A percentile compares a stretch with the other conserved stretches of the same genome.
Evolutionary conservation across 192 early-diverging fungal genomes (phyloP).

Genomic region (Dimargaris cristalligena): DNA sequence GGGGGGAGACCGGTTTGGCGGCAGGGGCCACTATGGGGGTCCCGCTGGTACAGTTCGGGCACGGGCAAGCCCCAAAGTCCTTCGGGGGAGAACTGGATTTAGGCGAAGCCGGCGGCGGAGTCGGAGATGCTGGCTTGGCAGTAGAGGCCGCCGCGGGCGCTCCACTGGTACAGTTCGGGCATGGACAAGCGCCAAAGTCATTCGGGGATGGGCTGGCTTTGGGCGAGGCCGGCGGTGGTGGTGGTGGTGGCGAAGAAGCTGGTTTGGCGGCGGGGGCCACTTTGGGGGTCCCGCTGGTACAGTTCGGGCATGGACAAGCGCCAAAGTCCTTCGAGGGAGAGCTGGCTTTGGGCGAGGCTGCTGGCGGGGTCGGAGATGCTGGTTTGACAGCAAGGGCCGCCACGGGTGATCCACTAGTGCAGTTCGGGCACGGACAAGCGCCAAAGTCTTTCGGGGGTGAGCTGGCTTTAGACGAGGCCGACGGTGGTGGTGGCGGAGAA

Average conservation of each 20-base stretch:
- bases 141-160: neutral
- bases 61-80: neutral
- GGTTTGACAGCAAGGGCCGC: neutral
- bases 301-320: neutral
- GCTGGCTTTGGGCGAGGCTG: neutral
- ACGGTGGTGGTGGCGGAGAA: neutral
- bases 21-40: neutral
- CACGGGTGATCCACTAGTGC: neutral
- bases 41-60: neutral
- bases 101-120: neutral
- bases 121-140: neutral
- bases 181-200: neutral
- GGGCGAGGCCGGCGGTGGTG: neutral
- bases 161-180: neutral
- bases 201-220: neutral
- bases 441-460: neutral
- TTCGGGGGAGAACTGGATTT: neutral
- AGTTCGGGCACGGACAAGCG: neutral
- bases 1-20: neutral
- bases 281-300: neutral
- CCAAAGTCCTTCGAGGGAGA: too few relatives aligned
- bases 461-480: too few relatives aligned
- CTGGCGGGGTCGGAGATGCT: neutral
- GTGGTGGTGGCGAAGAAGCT: neutral
- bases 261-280: neutral